Percentiles rank a stretch among this genome's conserved stretches.
These are phyloP conservation scores for Dothideomycetidae sp. DNA, from an alignment of 2,329 filamentous ascomycete species.

Conservation along the genomic window DNA sequence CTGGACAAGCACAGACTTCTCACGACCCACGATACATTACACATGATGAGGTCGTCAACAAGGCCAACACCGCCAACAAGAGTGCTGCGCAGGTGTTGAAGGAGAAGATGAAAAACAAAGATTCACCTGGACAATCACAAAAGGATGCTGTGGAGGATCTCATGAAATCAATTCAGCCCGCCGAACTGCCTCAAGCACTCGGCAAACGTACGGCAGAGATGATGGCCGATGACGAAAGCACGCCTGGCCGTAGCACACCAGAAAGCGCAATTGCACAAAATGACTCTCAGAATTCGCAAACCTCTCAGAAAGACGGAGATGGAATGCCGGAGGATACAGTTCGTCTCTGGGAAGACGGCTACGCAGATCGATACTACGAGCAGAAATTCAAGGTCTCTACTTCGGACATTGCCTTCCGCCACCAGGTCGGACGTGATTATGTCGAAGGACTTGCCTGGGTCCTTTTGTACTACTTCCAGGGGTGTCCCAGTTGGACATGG, in stretches of 20 bases:
- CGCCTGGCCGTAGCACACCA: conserved; percentile 46
- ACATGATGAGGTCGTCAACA: conserved; percentile 71
- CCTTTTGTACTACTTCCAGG: conserved; percentile 91
- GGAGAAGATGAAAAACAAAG: conserved; percentile 45
- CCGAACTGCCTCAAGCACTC: conserved; percentile 35
- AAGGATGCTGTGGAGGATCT: conserved; percentile 14
- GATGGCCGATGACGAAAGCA: conserved; percentile 45
- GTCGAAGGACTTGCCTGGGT: conserved; percentile 94
- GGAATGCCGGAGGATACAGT: conserved; percentile 66
- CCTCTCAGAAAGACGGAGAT: conserved; percentile 37
- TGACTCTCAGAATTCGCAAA: conserved; percentile 18
- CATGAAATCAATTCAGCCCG: conserved; percentile 10
- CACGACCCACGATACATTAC: conserved; percentile 47
- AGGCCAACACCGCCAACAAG: conserved; percentile 75
- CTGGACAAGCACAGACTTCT: conserved; percentile 39
- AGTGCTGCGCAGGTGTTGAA: conserved; percentile 84
- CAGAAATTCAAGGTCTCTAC: conserved; percentile 84
- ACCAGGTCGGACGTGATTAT: conserved; percentile 79
- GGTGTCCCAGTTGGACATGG: conserved; percentile 97
- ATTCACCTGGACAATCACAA: conserved; percentile 17
- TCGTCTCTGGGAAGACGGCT: conserved; percentile 86
- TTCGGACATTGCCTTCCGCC: conserved; percentile 70
- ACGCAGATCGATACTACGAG: conserved; percentile 89
- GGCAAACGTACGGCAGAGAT: conserved; percentile 67
- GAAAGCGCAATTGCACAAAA: conserved; percentile 20